phyloP scores from a whole-genome alignment of 2,329 filamentous ascomycete species.

The Diplodia intermedia region DNA sequence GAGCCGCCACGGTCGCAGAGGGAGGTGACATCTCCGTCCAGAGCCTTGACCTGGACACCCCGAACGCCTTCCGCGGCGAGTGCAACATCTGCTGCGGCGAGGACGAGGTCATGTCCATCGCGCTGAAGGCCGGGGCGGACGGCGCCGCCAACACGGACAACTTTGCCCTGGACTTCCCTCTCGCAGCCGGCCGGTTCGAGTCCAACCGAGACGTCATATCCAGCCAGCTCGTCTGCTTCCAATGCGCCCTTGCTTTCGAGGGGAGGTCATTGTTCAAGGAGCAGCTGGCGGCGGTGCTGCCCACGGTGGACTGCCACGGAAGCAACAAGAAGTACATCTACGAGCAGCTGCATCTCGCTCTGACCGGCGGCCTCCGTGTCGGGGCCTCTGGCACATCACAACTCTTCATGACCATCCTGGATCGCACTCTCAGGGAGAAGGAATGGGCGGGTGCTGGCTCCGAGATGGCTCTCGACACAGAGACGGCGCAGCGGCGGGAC shows the following conservation, averaged over 20 bases:
- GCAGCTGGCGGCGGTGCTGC: constrained; percentile 41
- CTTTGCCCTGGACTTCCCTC: constrained; percentile 46
- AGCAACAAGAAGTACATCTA: constrained; percentile 46
- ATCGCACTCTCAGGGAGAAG: constrained; percentile 39
- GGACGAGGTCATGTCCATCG: constrained; percentile 45
- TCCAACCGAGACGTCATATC: constrained; percentile 42
- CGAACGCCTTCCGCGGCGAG: constrained; percentile 39
- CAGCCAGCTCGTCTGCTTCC: constrained; percentile 46
- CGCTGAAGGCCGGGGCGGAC: constrained; percentile 41
- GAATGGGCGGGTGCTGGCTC: constrained; percentile 40
- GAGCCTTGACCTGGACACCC: constrained; percentile 40
- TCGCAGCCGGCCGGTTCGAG: constrained; percentile 41
- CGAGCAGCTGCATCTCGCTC: constrained; percentile 43
- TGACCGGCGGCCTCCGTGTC: constrained; percentile 43
- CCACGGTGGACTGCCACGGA: constrained; percentile 40
- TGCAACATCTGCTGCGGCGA: constrained; percentile 46
- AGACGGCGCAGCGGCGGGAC: constrained; percentile 36
- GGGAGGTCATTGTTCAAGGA: constrained; percentile 44
- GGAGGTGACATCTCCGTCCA: constrained; percentile 28
- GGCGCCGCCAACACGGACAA: constrained; percentile 43
- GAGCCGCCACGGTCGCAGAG: constrained; percentile 37
- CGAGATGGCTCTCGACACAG: constrained; percentile 28
- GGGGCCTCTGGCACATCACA: constrained; percentile 43
- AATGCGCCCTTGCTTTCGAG: constrained; percentile 41
- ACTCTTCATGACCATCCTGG: constrained; percentile 44